Evolutionary conservation across 257 asterid species (phyloP).

Genomic region (Ligustrum vulgare): DNA sequence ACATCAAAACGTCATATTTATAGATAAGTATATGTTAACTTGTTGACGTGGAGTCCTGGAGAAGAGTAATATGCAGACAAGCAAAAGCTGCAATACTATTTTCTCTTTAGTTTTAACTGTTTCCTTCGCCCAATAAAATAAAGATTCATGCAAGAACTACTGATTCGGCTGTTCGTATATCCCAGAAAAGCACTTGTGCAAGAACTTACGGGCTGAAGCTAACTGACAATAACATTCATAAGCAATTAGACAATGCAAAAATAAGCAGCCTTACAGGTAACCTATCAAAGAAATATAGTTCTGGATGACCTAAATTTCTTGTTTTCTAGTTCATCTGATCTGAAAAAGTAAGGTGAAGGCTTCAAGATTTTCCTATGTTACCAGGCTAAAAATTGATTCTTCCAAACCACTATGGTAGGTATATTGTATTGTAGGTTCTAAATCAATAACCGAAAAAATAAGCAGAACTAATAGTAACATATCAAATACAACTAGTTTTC

Average conservation of each 20-base stretch:
- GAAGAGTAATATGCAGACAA: not conserved
- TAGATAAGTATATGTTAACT: not conserved
- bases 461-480: not conserved
- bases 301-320: not conserved
- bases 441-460: not conserved
- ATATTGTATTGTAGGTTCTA: not conserved
- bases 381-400: not conserved
- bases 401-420: not conserved
- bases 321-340: not conserved
- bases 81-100: too few relatives aligned
- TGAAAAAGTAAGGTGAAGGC: not conserved
- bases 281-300: not conserved
- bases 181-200: not conserved
- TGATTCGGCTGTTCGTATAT: not conserved
- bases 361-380: too few relatives aligned
- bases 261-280: not conserved
- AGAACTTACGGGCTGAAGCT: not conserved
- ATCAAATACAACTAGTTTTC: not conserved
- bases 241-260: too few relatives aligned
- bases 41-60: not conserved
- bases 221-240: not conserved
- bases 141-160: not conserved
- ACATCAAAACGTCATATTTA: not conserved
- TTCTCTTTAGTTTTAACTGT: too few relatives aligned
- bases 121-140: too few relatives aligned